Evolutionary conservation across 805 yeast genomes (phyloP), one percentile per base, ranked within the genome.

Genomic region (Cyberlindnera amylophila): DNA sequence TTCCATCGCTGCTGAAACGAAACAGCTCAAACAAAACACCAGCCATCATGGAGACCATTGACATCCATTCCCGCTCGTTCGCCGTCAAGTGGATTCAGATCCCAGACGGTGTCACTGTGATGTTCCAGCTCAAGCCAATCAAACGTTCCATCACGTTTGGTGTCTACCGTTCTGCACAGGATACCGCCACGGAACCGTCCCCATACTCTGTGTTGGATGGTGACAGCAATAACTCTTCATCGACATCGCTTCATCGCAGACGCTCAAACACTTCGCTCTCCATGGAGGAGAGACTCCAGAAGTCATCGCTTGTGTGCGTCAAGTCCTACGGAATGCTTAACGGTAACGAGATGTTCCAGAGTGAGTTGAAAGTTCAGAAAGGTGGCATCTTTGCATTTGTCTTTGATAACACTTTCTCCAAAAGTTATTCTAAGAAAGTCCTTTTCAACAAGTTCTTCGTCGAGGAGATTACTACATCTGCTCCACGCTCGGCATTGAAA

Each of bases 71-170:
- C 38, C 85, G 87, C 62, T 84, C 93, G 44, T 91, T 86, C 57
- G 78, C 89, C 48, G 86, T 90, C 56, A 87, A 91, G 54, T 93
- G 98, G 98, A 80, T 90, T 41, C 76, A 80, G 48, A 85, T 86
- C 6, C 83, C 86, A 0, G 83, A 78, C 31, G 75, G 79, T 45
- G 74, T 82, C 24, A 61, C 71, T 15, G 75, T 91, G 34, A 76
- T 76, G 47, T 91, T 93, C 85, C 90, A 84, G 57, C 72, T 89
- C 39, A 82, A 81, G 54, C 97, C 98, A 2, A 61, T 82, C 48
- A 82, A 81, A 57, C 74, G 77, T 51, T 76, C 86, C 13, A 74
- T 83, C 40, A 64, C 58, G 24, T 55, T 70, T 23, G 64, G 67
- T 18, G 57, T 68, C 4, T 67, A 68, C 46, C 59, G 63, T 36